Percentiles rank a stretch among this genome's conserved stretches.
Evolutionary conservation across 208 protist species (phyloP).

Genomic region (Acanthamoeba culbertsoni): DNA sequence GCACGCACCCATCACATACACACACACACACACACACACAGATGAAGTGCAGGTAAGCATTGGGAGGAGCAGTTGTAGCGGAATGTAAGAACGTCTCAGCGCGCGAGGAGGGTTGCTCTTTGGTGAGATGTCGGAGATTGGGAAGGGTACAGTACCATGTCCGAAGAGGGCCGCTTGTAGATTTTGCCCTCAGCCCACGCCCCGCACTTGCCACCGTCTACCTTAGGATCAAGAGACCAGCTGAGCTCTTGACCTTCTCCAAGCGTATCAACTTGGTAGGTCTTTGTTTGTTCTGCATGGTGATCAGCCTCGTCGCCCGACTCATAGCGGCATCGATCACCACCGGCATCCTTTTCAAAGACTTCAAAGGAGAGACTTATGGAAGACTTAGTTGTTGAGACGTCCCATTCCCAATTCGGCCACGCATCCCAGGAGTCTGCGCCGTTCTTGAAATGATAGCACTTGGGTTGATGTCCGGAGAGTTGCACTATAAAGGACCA

Average conservation of each 20-base stretch:
- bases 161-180: too few relatives aligned
- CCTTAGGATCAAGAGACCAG: background rate
- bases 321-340: background rate
- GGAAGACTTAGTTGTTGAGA: background rate
- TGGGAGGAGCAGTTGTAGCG: too few relatives aligned
- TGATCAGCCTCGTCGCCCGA: background rate
- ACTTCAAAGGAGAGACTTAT: background rate
- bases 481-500: background rate
- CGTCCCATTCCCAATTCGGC: background rate
- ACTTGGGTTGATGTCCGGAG: background rate
- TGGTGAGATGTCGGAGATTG: too few relatives aligned
- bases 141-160: too few relatives aligned
- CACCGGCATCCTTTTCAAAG: background rate
- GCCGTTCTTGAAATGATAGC: background rate
- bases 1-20: background rate
- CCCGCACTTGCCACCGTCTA: too few relatives aligned
- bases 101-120: too few relatives aligned
- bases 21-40: too few relatives aligned
- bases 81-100: too few relatives aligned
- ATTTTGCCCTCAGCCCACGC: too few relatives aligned
- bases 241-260: background rate
- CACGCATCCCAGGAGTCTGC: too few relatives aligned
- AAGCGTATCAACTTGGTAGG: background rate
- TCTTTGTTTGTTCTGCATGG: background rate
- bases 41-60: too few relatives aligned